Evolutionary conservation across 352 stramenopile genomes (phyloP).

Genomic region (Pythium dissimile): DNA sequence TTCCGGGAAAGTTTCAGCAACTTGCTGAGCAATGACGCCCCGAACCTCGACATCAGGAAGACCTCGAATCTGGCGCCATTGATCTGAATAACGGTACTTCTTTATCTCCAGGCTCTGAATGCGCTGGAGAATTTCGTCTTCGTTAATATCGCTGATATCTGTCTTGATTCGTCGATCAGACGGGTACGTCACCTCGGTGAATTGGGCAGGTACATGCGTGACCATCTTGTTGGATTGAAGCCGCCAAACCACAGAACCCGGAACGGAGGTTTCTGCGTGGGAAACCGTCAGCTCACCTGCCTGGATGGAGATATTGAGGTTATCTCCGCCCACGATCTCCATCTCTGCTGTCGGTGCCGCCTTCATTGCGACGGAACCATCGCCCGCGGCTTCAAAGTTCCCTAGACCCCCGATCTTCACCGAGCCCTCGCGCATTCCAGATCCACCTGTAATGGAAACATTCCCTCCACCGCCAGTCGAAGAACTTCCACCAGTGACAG

Average conservation of each 20-base stretch:
- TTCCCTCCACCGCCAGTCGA: slow-evolving; percentile 13
- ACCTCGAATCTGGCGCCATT: slow-evolving; percentile 86
- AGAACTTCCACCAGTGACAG: neutral
- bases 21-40: slow-evolving; percentile 93
- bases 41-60: slow-evolving; percentile 74
- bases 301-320: slow-evolving; percentile 45
- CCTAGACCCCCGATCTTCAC: slow-evolving; percentile 10
- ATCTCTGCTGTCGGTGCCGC: slow-evolving; percentile 29
- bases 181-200: slow-evolving; percentile 89
- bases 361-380: slow-evolving; percentile 38
- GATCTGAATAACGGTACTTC: slow-evolving; percentile 89
- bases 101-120: slow-evolving; percentile 87
- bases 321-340: slow-evolving; percentile 42
- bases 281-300: slow-evolving; percentile 50
- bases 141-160: slow-evolving; percentile 86
- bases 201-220: slow-evolving; percentile 79
- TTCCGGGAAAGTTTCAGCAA: slow-evolving; percentile 89
- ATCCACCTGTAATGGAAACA: slow-evolving; percentile 12
- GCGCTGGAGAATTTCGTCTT: slow-evolving; percentile 86
- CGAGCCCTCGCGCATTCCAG: slow-evolving; percentile 2
- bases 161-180: slow-evolving; percentile 93
- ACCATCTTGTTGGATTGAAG: slow-evolving; percentile 59
- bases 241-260: slow-evolving; percentile 45
- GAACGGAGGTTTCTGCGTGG: slow-evolving; percentile 38
- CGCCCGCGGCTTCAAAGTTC: slow-evolving; percentile 21